Evolutionary conservation across 805 yeast species (phyloP), one percentile per base, ranked within the genome.

Genomic region (Candida verbasci): DNA sequence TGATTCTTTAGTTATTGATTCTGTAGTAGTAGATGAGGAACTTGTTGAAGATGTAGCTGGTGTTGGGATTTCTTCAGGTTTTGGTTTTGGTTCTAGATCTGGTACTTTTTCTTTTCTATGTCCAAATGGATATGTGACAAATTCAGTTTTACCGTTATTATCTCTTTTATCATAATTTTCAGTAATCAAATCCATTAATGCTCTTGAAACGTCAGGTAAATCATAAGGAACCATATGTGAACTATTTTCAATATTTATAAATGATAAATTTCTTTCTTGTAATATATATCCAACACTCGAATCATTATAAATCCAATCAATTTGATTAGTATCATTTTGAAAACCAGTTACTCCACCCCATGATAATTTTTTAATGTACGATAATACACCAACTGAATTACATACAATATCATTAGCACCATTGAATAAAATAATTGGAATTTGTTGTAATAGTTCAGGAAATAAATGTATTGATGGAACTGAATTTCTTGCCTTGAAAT

Each of bases 221-320:
- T 89, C 97, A 46, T 75, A 81, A 1, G 97, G 95, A 17, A 88
- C 93, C 97, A 93, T 91, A 54, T 93, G 97, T 3, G 95, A 82
- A 0, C 95, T 78, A 47, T 86, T 76, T 54, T 61, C 75, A 2
- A 91, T 76, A 39, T 78, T 76, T 22, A 85, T 78, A 54, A 82
- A 83, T 0, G 96, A 82, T 50, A 91, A 65, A 51, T 86, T 86
- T 44, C 86, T 70, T 32, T 80, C 89, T 14, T 58, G 34, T 40
- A 57, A 56, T 25, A 75, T 47, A 24, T 56, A 48, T 42, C 77
- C 72, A 8, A 63, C 72, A 8, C 40, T 40, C 6, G 47, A 41
- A 10, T 60, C 56, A 41, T 70, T 61, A 50, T 71, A 72, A 14
- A 53, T 43, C 82, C 82, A 77, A 38, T 60, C 58, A 9, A 48